Conservation (phyloP, 305 asterid genomes). For the Fraxinus sp. region DNA sequence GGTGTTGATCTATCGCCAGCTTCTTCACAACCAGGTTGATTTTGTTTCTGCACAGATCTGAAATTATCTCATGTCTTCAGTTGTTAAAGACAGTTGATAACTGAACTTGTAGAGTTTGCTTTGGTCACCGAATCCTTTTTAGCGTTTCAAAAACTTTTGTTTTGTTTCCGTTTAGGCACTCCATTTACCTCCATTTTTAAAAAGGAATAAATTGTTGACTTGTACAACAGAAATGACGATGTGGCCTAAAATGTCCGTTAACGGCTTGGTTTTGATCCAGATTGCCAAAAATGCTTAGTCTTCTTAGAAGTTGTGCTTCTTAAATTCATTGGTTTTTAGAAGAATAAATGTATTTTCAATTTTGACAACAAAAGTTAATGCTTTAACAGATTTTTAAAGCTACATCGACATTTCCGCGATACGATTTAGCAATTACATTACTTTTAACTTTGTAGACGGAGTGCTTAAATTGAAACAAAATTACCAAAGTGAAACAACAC, state of each 20-base stretch:
- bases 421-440: not conserved
- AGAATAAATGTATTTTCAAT: not conserved
- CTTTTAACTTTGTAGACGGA: not conserved
- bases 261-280: not conserved
- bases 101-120: not conserved
- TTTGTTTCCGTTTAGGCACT: not conserved
- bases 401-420: not conserved
- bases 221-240: not conserved
- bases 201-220: not conserved
- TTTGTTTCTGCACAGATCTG: constrained; percentile 15
- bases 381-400: not conserved
- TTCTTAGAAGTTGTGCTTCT: not conserved
- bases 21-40: constrained; percentile 57
- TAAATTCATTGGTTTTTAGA: not conserved
- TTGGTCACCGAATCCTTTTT: not conserved
- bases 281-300: not conserved
- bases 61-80: not conserved
- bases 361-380: not conserved
- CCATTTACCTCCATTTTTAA: not conserved
- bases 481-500: not conserved
- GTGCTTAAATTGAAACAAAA: not conserved
- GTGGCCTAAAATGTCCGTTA: not conserved
- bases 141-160: not conserved
- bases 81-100: not conserved
- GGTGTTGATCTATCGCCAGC: constrained; percentile 66